Conservation (phyloP, 768 basidiomycete genomes). For the Mycena maculata region DNA sequence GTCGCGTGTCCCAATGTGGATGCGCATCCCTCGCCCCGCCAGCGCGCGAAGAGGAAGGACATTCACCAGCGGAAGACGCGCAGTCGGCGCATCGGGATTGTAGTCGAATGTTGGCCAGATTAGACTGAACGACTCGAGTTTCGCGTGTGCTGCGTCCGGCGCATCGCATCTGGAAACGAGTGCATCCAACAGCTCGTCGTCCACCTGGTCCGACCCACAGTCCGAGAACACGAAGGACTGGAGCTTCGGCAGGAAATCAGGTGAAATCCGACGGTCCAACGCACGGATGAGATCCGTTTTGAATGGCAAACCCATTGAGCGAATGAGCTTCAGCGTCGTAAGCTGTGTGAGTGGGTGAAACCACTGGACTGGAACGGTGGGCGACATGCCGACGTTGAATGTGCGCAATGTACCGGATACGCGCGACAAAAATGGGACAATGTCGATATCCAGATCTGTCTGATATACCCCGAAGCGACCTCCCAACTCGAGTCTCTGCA, state of each 20-base stretch:
- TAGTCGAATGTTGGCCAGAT: constrained; percentile 13
- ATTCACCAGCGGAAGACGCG: constrained; percentile 11
- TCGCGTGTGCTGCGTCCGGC: constrained; percentile 4
- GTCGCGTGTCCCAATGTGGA: constrained; percentile 15
- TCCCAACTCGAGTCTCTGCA: constrained; percentile 13
- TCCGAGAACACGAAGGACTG: constrained; percentile 3
- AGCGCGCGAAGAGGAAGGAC: constrained; percentile 9
- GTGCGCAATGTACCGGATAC: constrained; percentile 1
- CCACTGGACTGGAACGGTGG: constrained; percentile 12
- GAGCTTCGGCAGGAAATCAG: constrained; percentile 22
- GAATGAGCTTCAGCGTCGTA: constrained; percentile 14
- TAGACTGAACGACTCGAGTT: constrained; percentile 14
- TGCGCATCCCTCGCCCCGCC: constrained; percentile 10
- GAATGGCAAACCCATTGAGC: neutral
- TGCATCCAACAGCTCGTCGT: constrained; percentile 13
- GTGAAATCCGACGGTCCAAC: constrained; percentile 9
- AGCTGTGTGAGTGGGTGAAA: neutral
- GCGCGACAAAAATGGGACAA: constrained; percentile 7
- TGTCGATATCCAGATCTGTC: neutral
- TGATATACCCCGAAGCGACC: neutral
- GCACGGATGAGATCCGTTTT: neutral
- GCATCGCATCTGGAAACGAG: constrained; percentile 21
- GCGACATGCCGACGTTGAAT: constrained; percentile 7
- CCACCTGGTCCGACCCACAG: constrained; percentile 4
- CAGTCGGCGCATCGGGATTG: neutral